phyloP scores from a whole-genome alignment of 495 filamentous ascomycete genomes.

The Penicillium egyptiacum region DNA sequence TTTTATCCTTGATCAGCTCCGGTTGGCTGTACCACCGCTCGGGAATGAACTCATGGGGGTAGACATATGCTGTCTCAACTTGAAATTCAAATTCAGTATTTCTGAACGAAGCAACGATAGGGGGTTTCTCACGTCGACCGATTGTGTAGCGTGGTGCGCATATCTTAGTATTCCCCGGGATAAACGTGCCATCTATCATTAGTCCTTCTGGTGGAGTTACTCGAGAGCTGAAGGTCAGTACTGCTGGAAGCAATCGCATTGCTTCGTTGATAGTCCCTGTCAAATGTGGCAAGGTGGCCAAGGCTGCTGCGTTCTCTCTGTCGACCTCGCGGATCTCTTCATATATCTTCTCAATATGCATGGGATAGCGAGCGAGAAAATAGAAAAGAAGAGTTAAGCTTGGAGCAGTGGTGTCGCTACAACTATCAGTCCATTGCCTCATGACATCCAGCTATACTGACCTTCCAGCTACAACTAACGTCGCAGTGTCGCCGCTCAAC shows the following conservation, averaged over 20 bases:
- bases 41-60: conserved; percentile 42
- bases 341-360: conserved; percentile 20
- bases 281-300: conserved; percentile 23
- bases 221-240: conserved; percentile 33
- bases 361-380: conserved; percentile 31
- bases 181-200: conserved; percentile 44
- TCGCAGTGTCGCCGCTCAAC: conserved; percentile 32
- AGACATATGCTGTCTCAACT: conserved; percentile 8
- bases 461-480: conserved; percentile 43
- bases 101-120: neutral
- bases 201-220: conserved; percentile 47
- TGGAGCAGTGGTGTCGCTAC: conserved; percentile 33
- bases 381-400: conserved; percentile 37
- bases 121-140: conserved; percentile 22
- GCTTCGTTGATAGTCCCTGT: conserved; percentile 52
- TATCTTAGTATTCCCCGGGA: conserved; percentile 48
- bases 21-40: conserved; percentile 49
- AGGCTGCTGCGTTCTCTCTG: neutral
- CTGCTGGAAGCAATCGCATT: conserved; percentile 46
- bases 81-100: neutral
- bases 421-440: neutral
- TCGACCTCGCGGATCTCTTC: conserved; percentile 14
- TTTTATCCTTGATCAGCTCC: conserved; percentile 37
- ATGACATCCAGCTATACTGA: conserved; percentile 4
- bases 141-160: conserved; percentile 36